Evolutionary conservation across 805 yeast species (phyloP).

Genomic region (Candida silvicultrix): DNA sequence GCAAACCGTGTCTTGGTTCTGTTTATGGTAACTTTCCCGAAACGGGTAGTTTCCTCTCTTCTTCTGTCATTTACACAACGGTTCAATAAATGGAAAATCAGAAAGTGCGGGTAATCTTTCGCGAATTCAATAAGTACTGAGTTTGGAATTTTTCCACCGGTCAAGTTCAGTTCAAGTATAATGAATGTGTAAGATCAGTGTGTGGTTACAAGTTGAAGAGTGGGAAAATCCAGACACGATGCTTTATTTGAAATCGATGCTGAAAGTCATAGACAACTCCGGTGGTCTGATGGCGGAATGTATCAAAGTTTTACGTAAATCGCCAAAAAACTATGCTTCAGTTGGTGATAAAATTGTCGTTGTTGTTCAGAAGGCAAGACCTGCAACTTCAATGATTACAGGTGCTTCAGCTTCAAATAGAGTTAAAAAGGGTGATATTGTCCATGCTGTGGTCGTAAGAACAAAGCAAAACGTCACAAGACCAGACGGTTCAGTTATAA

Average conservation of each 20-base stretch:
- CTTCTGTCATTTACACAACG: too few relatives aligned
- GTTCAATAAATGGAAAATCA: too few relatives aligned
- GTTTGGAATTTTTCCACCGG: too few relatives aligned
- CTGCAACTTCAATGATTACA: constrained; percentile 61
- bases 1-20: too few relatives aligned
- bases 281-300: constrained; percentile 95
- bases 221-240: too few relatives aligned
- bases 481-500: constrained; percentile 78
- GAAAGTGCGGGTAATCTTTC: too few relatives aligned
- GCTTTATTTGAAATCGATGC: constrained; percentile 84
- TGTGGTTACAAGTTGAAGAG: too few relatives aligned
- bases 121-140: too few relatives aligned
- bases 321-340: constrained; percentile 74
- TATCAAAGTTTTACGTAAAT: constrained; percentile 87
- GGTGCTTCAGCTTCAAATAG: constrained; percentile 72
- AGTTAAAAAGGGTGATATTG: constrained; percentile 92
- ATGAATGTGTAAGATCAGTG: too few relatives aligned
- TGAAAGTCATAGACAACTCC: constrained; percentile 91
- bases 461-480: constrained; percentile 73
- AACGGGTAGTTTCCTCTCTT: too few relatives aligned
- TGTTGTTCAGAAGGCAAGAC: constrained; percentile 87
- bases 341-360: constrained; percentile 93
- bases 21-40: too few relatives aligned
- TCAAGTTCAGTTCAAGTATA: too few relatives aligned
- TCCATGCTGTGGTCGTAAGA: constrained; percentile 92